These are phyloP conservation scores for Aureobasidium sp. DNA, from an alignment of 2,329 filamentous ascomycete species.

Conservation along the genomic window DNA sequence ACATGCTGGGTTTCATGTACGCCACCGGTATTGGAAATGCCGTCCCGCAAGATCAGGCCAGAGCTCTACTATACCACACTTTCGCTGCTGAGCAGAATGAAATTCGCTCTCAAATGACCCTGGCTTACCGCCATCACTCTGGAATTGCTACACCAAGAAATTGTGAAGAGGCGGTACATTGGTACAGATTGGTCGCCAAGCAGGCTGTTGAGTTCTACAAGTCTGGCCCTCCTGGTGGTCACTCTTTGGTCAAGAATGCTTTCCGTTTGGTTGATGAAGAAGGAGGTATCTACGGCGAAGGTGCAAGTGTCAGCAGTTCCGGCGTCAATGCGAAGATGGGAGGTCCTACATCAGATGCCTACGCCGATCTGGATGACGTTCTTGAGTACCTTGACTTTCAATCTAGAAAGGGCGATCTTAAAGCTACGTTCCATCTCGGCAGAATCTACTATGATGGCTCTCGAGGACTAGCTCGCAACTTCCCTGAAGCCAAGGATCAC, in stretches of 20 bases:
- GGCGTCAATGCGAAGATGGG: slow-evolving; percentile 71
- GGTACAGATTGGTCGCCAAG: slow-evolving; percentile 89
- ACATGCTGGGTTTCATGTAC: slow-evolving; percentile 94
- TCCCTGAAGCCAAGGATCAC: slow-evolving; percentile 66
- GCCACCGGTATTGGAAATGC: slow-evolving; percentile 80
- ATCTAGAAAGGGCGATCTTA: slow-evolving; percentile 81
- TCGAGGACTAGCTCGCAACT: slow-evolving; percentile 62
- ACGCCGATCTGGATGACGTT: slow-evolving; percentile 88
- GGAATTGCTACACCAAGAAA: slow-evolving; percentile 80
- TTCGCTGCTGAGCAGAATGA: slow-evolving; percentile 82
- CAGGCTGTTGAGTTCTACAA: slow-evolving; percentile 84
- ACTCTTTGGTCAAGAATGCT: slow-evolving; percentile 65
- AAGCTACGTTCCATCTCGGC: slow-evolving; percentile 77
- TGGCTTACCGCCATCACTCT: slow-evolving; percentile 75
- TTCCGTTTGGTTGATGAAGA: slow-evolving; percentile 84
- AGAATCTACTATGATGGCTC: slow-evolving; percentile 85
- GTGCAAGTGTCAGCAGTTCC: slow-evolving; percentile 81
- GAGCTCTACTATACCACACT: slow-evolving; percentile 86
- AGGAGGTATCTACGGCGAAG: slow-evolving; percentile 91
- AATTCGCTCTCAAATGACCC: slow-evolving; percentile 83
- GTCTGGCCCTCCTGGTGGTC: slow-evolving; percentile 83
- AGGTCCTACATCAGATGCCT: slow-evolving; percentile 65
- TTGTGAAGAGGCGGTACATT: slow-evolving; percentile 75
- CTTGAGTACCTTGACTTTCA: slow-evolving; percentile 89
- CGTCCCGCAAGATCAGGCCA: slow-evolving; percentile 79